These are phyloP conservation scores for Chamaecyparis obtusa DNA, from an alignment of 75 land plant species.

Conservation along the genomic window DNA sequence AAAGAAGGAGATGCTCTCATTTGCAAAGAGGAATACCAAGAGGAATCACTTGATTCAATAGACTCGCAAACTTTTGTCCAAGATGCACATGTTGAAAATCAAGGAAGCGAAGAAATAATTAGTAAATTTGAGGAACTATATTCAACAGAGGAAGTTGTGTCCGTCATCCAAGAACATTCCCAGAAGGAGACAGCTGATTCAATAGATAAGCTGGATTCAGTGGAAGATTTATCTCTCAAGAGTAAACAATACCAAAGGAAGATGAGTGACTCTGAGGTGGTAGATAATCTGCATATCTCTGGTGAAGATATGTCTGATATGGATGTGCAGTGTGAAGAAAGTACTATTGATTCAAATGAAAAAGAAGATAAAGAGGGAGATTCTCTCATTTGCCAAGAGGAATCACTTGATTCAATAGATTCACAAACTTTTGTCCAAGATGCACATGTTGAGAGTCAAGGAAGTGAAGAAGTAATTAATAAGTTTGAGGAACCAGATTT, in stretches of 20 bases:
- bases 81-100: neutral
- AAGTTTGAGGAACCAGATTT: neutral
- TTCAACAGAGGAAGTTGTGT: neutral
- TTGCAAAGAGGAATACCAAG: neutral
- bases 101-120: neutral
- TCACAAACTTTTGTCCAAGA: too few species aligned
- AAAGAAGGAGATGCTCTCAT: neutral
- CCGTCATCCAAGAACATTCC: neutral
- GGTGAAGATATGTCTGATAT: neutral
- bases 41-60: conserved; percentile 1
- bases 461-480: neutral
- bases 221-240: too few species aligned
- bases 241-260: too few species aligned
- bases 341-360: neutral
- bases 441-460: too few species aligned
- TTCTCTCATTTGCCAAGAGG: conserved; percentile 1
- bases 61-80: neutral
- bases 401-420: neutral
- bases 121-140: neutral
- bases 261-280: neutral
- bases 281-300: neutral
- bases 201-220: neutral
- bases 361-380: neutral
- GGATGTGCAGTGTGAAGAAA: neutral
- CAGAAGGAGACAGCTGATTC: neutral